A percentile compares a stretch with the other conserved stretches of the same genome.
Evolutionary conservation across 345 rosid genomes (phyloP).

Genomic region (Mallotus nudiflorus): DNA sequence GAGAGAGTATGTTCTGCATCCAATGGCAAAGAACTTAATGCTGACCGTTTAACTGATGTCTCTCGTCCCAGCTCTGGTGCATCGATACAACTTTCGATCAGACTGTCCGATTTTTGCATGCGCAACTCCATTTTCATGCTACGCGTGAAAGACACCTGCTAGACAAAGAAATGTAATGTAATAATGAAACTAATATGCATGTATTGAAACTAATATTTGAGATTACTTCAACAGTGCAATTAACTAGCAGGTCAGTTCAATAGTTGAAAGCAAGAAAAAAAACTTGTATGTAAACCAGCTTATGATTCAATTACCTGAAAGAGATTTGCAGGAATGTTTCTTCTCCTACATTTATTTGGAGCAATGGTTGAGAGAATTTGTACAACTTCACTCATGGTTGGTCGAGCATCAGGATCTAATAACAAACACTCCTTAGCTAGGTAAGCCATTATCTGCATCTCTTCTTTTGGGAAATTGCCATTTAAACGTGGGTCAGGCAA

Average conservation of each 20-base stretch:
- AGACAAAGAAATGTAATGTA: neutral
- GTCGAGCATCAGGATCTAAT: slow-evolving; percentile 86
- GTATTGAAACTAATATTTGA: neutral
- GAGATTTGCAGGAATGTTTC: slow-evolving; percentile 62
- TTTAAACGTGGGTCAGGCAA: slow-evolving; percentile 79
- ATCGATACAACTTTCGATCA: slow-evolving; percentile 29
- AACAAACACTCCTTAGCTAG: slow-evolving; percentile 91
- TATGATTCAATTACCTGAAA: slow-evolving; percentile 49
- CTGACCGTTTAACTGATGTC: slow-evolving; percentile 17
- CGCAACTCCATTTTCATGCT: slow-evolving; percentile 31
- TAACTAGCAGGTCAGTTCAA: too few species aligned
- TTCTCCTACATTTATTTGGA: slow-evolving; percentile 69
- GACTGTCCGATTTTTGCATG: slow-evolving; percentile 22
- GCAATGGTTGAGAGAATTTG: slow-evolving; percentile 88
- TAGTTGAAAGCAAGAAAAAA: neutral
- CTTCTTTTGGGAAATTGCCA: slow-evolving; percentile 75
- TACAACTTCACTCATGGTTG: slow-evolving; percentile 96
- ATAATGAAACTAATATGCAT: neutral
- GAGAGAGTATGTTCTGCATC: slow-evolving; percentile 11
- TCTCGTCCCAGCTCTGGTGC: slow-evolving; percentile 28
- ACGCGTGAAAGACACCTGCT: slow-evolving; percentile 42
- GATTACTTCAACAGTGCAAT: neutral
- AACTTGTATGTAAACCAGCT: neutral
- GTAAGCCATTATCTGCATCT: slow-evolving; percentile 91
- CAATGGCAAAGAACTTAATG: slow-evolving; percentile 23